Percentiles rank a stretch among this genome's conserved stretches.
Conservation (phyloP, 345 rosid species). For the Gynandropsis gynandra region DNA sequence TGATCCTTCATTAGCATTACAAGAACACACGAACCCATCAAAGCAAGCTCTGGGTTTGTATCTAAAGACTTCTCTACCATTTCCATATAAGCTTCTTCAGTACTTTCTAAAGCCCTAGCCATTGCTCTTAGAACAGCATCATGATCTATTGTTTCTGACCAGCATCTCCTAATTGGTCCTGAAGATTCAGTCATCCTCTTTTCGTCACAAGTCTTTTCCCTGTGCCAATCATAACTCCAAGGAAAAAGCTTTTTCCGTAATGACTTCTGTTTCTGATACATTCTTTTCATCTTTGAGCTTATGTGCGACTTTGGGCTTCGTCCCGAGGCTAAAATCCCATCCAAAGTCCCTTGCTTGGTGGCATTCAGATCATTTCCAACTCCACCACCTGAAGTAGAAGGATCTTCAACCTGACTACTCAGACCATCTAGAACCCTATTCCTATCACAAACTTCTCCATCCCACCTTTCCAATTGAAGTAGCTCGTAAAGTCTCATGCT, state of each 20-base stretch:
- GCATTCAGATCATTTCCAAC: slow-evolving; percentile 35
- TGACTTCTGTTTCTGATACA: slow-evolving; percentile 79
- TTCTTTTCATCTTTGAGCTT: slow-evolving; percentile 54
- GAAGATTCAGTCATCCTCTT: slow-evolving; percentile 57
- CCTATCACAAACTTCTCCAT: slow-evolving; percentile 30
- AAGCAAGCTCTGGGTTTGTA: slow-evolving; percentile 79
- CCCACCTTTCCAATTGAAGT: slow-evolving; percentile 65
- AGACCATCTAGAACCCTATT: slow-evolving; percentile 27
- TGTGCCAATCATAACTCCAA: slow-evolving; percentile 96
- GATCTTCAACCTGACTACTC: slow-evolving; percentile 44
- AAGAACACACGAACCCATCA: slow-evolving; percentile 95
- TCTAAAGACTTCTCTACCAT: slow-evolving; percentile 87
- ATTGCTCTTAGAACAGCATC: slow-evolving; percentile 81
- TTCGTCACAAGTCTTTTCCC: slow-evolving; percentile 57
- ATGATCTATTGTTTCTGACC: slow-evolving; percentile 68
- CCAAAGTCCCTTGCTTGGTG: slow-evolving; percentile 25
- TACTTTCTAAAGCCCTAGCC: slow-evolving; percentile 58
- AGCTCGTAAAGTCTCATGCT: slow-evolving; percentile 84
- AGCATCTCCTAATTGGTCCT: slow-evolving; percentile 75
- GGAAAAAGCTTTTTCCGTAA: slow-evolving; percentile 89
- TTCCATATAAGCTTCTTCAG: slow-evolving; percentile 89
- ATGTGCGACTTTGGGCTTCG: slow-evolving; percentile 57
- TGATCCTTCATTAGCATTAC: slow-evolving; percentile 97
- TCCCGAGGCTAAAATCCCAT: slow-evolving; percentile 30
- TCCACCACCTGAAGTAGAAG: slow-evolving; percentile 75